Percentiles rank a stretch among this genome's conserved stretches.
Conservation (phyloP, 208 protist species). For the Naegleria gruberi region DNA sequence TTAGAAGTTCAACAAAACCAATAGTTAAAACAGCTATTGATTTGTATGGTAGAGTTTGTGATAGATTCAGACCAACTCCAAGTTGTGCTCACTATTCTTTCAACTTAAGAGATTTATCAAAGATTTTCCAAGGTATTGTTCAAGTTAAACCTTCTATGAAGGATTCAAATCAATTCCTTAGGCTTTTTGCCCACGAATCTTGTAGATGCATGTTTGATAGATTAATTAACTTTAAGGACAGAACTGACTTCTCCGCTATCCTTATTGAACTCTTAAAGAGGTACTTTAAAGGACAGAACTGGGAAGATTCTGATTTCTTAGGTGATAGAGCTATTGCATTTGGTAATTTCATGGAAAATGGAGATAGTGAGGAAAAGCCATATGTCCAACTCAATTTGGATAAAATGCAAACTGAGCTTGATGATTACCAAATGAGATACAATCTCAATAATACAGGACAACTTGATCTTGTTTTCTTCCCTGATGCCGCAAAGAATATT, state of each 20-base stretch:
- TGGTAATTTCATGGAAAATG: slow-evolving; percentile 82
- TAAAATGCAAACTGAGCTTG: neutral
- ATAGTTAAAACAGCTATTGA: slow-evolving; percentile 75
- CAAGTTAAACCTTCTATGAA: slow-evolving; percentile 74
- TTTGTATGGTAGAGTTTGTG: slow-evolving; percentile 75
- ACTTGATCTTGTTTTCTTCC: slow-evolving; percentile 91
- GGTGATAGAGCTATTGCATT: neutral
- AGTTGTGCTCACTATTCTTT: slow-evolving; percentile 96
- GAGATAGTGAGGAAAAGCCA: slow-evolving; percentile 52
- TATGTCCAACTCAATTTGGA: slow-evolving; percentile 4
- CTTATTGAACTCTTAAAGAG: slow-evolving; percentile 65
- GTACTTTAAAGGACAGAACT: slow-evolving; percentile 53
- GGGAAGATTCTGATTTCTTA: slow-evolving; percentile 37
- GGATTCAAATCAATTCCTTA: slow-evolving; percentile 49
- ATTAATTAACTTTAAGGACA: slow-evolving; percentile 81
- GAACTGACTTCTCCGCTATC: slow-evolving; percentile 75
- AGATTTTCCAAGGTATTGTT: slow-evolving; percentile 86
- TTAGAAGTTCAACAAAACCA: slow-evolving; percentile 52
- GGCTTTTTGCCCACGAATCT: slow-evolving; percentile 90
- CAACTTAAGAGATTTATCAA: slow-evolving; percentile 92
- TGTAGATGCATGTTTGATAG: slow-evolving; percentile 92
- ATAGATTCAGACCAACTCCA: slow-evolving; percentile 83
- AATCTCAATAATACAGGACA: slow-evolving; percentile 78
- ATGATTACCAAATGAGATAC: slow-evolving; percentile 78
- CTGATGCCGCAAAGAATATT: slow-evolving; percentile 87